Evolutionary conservation across 2,329 filamentous ascomycete genomes (phyloP).

Genomic region (Alternaria rosae): DNA sequence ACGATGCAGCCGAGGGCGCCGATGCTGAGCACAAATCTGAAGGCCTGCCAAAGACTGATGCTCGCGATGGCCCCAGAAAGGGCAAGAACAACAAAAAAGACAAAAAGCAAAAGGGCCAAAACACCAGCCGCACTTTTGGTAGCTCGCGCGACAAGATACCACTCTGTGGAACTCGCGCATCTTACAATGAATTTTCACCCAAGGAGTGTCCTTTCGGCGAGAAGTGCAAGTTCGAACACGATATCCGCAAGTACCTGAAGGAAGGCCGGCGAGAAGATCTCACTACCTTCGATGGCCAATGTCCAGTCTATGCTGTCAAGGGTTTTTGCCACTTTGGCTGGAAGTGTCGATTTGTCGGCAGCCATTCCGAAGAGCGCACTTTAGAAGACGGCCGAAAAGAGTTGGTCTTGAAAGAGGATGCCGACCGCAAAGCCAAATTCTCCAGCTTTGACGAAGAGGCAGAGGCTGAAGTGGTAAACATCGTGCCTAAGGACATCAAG

Average conservation of each 20-base stretch:
- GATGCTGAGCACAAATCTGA: slow-evolving; percentile 52
- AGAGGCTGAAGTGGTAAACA: slow-evolving; percentile 75
- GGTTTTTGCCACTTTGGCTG: slow-evolving; percentile 85
- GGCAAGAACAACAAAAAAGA: slow-evolving; percentile 63
- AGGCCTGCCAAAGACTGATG: slow-evolving; percentile 42
- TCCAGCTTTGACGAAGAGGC: slow-evolving; percentile 51
- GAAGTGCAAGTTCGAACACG: slow-evolving; percentile 81
- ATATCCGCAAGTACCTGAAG: slow-evolving; percentile 83
- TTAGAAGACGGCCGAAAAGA: slow-evolving; percentile 83
- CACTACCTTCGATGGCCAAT: slow-evolving; percentile 76
- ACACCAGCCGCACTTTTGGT: slow-evolving; percentile 82
- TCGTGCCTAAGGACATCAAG: slow-evolving; percentile 74
- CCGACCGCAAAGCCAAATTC: slow-evolving; percentile 54
- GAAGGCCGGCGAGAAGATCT: slow-evolving; percentile 84
- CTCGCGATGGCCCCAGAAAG: slow-evolving; percentile 48
- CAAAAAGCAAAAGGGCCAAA: slow-evolving; percentile 77
- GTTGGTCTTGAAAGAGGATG: slow-evolving; percentile 71
- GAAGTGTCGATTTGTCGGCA: slow-evolving; percentile 91
- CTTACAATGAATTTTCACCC: slow-evolving; percentile 82
- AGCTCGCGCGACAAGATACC: slow-evolving; percentile 77
- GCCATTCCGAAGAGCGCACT: slow-evolving; percentile 83
- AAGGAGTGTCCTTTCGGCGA: slow-evolving; percentile 77
- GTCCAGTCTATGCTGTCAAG: slow-evolving; percentile 79
- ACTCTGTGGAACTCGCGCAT: slow-evolving; percentile 77
- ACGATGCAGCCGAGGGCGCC: slow-evolving; percentile 66